Evolutionary conservation across 495 filamentous ascomycete species (phyloP), one percentile per base, ranked within the genome.

Genomic region (Annulohypoxylon nitens): DNA sequence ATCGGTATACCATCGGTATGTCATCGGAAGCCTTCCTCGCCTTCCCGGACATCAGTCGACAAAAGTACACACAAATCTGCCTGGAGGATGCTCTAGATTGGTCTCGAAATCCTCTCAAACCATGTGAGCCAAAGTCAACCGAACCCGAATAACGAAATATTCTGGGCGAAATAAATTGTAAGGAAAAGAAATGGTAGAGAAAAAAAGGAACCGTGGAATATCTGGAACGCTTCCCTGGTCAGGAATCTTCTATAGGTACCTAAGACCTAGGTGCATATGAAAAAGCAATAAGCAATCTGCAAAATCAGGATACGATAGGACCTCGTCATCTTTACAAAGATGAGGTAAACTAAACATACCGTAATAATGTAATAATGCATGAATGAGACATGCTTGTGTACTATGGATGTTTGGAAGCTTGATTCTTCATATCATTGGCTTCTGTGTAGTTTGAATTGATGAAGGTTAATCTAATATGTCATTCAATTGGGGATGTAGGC

Each of bases 361-460:
- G 61, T 64, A 70, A 53, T 6, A 30, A 30, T 3, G 30, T 30
- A 30, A 30, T 30, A 65, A 41, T 25, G 61, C 61, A 65, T 70
- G 68, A 60, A 65, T 65, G 53, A 64, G 67, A 70, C 66, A 55
- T 62, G 57, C 34, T 54, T 48, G 50, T 25, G 12, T 33, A 48
- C 39, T 25, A 6, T 43, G 41, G n/a, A 11, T 14, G 58, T 26
- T 55, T 55, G 23, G 23, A 39, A 20, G 50, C 25, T 53, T 37
- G 11, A 47, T 9, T 62, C 10, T 47, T 10, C 34, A 57, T 39
- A 51, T 58, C 37, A 69, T 69, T 69, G 67, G 66, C 23, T 61
- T 45, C 23, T 61, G 3, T 36, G 50, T 14, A 55, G 47, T 43
- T 39, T 16, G 36, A 30, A 63, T 69, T 69, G 67, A 63, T 63